A percentile compares a stretch with the other conserved stretches of the same genome.
phyloP scores from a whole-genome alignment of 345 rosid species.

The Erodium maritimum region DNA sequence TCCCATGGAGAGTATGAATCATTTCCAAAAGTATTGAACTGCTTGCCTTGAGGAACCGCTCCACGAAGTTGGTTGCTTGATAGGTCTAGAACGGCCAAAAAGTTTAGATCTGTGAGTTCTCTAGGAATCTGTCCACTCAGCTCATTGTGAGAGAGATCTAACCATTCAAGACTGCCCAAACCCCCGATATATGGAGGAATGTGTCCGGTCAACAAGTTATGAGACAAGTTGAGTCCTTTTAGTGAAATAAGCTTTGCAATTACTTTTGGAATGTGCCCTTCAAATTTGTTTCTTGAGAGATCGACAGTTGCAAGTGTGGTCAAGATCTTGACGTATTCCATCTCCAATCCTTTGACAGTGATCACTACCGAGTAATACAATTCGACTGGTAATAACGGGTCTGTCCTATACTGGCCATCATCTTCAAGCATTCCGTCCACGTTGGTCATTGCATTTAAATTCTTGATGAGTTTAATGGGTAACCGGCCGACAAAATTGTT shows the following conservation, averaged over 20 bases:
- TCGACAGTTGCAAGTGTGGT: not conserved
- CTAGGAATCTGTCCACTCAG: conserved; percentile 10
- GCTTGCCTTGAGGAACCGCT: conserved; percentile 5
- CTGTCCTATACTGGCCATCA: not conserved
- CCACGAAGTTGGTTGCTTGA: conserved; percentile 9
- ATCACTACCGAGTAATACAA: not conserved
- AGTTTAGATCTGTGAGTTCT: conserved; percentile 1
- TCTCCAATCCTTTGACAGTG: conserved; percentile 8
- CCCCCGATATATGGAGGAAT: conserved; percentile 4
- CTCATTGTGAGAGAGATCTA: too few species aligned
- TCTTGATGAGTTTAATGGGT: not conserved
- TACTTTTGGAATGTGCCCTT: conserved; percentile 1
- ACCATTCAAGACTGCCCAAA: conserved; percentile 3
- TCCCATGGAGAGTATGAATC: conserved; percentile 4
- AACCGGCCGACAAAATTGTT: conserved; percentile 21
- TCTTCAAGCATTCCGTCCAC: not conserved
- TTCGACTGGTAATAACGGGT: too few species aligned
- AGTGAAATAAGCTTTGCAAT: conserved; percentile 6
- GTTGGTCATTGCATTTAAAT: conserved; percentile 4
- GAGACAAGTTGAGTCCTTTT: conserved; percentile 8
- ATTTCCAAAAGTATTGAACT: conserved; percentile 5
- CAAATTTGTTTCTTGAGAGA: too few species aligned
- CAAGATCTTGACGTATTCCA: not conserved
- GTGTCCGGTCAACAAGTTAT: conserved; percentile 1
- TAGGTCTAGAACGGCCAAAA: not conserved